Evolutionary conservation across 2,329 filamentous ascomycete species (phyloP), one percentile per base, ranked within the genome.

Genomic region (Penicillium capsulatum): DNA sequence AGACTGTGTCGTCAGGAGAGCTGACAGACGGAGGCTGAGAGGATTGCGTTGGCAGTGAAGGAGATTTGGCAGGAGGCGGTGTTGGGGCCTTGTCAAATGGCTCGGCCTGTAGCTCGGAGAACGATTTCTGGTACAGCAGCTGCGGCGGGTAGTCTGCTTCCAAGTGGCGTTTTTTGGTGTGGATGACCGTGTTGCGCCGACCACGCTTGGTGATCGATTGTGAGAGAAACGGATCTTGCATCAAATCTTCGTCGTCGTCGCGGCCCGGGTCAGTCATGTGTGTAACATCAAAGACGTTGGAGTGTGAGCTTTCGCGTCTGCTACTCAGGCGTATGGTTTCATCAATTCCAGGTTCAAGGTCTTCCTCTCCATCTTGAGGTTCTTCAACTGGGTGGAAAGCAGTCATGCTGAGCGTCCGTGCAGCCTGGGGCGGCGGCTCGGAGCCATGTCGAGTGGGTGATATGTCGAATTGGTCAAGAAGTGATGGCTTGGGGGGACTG

Each of bases 131-230:
- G 24, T 63, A 61, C 2, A 79, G 64, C 10, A 63, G 47, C 13
- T 69, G 59, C 2, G 55, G 56, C 2, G 72, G 67, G 44, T 78
- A 77, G 51, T 78, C 75, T 16, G 67, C 57, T 49, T 66, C 61
- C 9, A 67, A 44, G n/a, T 47, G 40, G 24, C 57, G 55, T 41
- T 61, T 64, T 36, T 52, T 63, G 2, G 46, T 50, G 20, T 45
- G 53, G n/a, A 51, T 47, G 28, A 51, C 49, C 15, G 51, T 51
- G 46, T 54, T 50, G 28, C 54, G 45, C 4, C 51, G 55, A 17
- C 51, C 45, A 3, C 58, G 56, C 48, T 44, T 58, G 28, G 57
- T 55, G 16, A 50, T 48, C 11, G 51, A 53, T 17, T 53, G 57
- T 15, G 53, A 55, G 17, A 56, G 55, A 28, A 64, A 64, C 4